Evolutionary conservation across 768 basidiomycete species (phyloP).

Genomic region (Clitopilus hobsonii): DNA sequence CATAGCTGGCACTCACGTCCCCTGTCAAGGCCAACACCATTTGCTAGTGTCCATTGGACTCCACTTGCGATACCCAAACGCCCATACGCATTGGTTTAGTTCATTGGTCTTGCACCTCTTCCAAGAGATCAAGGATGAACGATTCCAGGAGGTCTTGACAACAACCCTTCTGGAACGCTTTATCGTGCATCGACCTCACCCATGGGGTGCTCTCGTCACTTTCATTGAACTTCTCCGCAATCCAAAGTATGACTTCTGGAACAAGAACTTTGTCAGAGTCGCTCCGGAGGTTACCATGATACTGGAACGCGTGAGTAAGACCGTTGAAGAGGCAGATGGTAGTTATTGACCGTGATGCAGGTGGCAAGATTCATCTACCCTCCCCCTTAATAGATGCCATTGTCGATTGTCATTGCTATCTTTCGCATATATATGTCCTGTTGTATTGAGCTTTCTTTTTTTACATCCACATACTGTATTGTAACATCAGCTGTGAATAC

Average conservation of each 20-base stretch:
- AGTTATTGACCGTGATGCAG: slow-evolving; percentile 29
- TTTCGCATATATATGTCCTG: slow-evolving; percentile 70
- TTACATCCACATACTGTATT: slow-evolving; percentile 76
- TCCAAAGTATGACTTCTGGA: slow-evolving; percentile 88
- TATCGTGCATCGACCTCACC: slow-evolving; percentile 91
- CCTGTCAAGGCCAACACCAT: slow-evolving; percentile 81
- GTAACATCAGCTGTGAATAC: slow-evolving; percentile 62
- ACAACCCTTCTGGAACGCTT: slow-evolving; percentile 91
- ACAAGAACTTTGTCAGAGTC: slow-evolving; percentile 78
- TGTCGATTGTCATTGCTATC: slow-evolving; percentile 71
- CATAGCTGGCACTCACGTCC: background rate
- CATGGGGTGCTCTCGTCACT: slow-evolving; percentile 91
- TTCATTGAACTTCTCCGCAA: slow-evolving; percentile 93
- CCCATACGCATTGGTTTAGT: slow-evolving; percentile 98
- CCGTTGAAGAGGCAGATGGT: no score
- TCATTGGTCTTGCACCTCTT: slow-evolving; percentile 87
- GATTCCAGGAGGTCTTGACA: slow-evolving; percentile 78
- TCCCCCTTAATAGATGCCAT: slow-evolving; percentile 57
- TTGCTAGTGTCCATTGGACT: slow-evolving; percentile 89
- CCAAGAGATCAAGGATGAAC: slow-evolving; percentile 69
- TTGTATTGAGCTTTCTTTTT: slow-evolving; percentile 58
- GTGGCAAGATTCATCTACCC: slow-evolving; percentile 75
- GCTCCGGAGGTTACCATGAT: slow-evolving; percentile 84
- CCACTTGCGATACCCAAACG: slow-evolving; percentile 95
- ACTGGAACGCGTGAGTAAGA: slow-evolving; percentile 76